These are phyloP conservation scores for Vicia sativa DNA, from an alignment of 306 rosid genomes.

Conservation along the genomic window DNA sequence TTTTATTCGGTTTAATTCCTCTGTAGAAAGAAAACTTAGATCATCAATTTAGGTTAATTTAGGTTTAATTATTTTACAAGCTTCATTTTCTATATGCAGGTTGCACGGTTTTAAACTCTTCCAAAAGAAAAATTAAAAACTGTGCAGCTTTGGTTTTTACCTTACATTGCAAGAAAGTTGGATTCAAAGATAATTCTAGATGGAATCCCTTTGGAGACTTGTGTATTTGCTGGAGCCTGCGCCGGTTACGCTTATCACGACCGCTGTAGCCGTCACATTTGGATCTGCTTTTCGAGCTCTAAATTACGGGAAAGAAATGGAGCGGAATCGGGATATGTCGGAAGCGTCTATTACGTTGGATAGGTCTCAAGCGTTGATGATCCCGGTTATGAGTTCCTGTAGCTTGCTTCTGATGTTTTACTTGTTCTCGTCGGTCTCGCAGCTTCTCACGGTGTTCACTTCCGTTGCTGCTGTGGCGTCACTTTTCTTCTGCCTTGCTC, in stretches of 20 bases:
- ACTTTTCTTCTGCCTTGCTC: constrained; percentile 83
- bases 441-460: constrained; percentile 88
- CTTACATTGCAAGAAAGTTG: constrained; percentile 33
- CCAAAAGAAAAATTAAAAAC: constrained; percentile 36
- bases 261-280: constrained; percentile 93
- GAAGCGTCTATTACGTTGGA: constrained; percentile 92
- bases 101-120: constrained; percentile 66
- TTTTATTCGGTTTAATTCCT: constrained; percentile 16
- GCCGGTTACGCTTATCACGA: constrained; percentile 71
- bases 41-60: constrained; percentile 30
- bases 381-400: constrained; percentile 95
- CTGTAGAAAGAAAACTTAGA: not conserved
- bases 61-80: constrained; percentile 5
- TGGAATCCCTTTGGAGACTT: constrained; percentile 88
- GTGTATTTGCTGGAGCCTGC: constrained; percentile 91
- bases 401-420: constrained; percentile 98
- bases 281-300: constrained; percentile 96
- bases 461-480: constrained; percentile 84
- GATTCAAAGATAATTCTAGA: constrained; percentile 42
- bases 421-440: constrained; percentile 89
- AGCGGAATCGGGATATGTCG: constrained; percentile 73
- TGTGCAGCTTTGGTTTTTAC: constrained; percentile 58
- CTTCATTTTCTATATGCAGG: constrained; percentile 61
- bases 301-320: constrained; percentile 95
- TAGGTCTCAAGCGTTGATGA: constrained; percentile 93